phyloP scores from a whole-genome alignment of 1,139 yeast genomes.

The Spencermartinsiella ligniputridi region DNA sequence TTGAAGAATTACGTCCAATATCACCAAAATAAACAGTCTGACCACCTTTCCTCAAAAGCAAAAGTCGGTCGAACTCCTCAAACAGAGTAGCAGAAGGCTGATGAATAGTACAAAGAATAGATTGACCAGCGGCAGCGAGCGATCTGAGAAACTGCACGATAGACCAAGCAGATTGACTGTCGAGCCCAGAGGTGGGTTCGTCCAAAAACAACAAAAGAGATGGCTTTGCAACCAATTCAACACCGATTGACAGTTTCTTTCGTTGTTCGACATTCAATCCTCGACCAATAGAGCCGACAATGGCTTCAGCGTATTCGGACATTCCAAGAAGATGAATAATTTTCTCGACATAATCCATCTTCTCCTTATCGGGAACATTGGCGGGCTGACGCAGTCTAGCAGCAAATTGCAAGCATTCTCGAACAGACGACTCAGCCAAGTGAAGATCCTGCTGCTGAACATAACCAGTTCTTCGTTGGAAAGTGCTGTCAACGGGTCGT shows the following conservation, averaged over 20 bases:
- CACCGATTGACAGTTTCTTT: slow-evolving; percentile 63
- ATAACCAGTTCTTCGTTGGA: slow-evolving; percentile 60
- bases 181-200: slow-evolving; percentile 58
- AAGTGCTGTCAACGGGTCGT: slow-evolving; percentile 45
- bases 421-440: slow-evolving; percentile 52
- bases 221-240: slow-evolving; percentile 55
- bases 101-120: slow-evolving; percentile 54
- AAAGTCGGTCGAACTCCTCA: slow-evolving; percentile 48
- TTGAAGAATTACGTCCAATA: slow-evolving; percentile 50
- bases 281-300: slow-evolving; percentile 52
- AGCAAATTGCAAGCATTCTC: slow-evolving; percentile 58
- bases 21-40: slow-evolving; percentile 65
- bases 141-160: slow-evolving; percentile 48
- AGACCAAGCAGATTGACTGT: slow-evolving; percentile 58
- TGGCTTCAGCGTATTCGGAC: slow-evolving; percentile 59
- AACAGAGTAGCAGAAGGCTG: slow-evolving; percentile 56
- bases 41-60: slow-evolving; percentile 52
- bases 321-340: slow-evolving; percentile 53
- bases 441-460: slow-evolving; percentile 66
- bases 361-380: slow-evolving; percentile 45
- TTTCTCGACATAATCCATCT: slow-evolving; percentile 55
- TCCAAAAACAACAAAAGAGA: slow-evolving; percentile 49
- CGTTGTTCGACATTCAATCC: slow-evolving; percentile 66
- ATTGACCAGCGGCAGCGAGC: slow-evolving; percentile 52
- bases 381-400: slow-evolving; percentile 56